phyloP scores from a whole-genome alignment of 2,329 filamentous ascomycete genomes.

The Magnaporthales sp. region DNA sequence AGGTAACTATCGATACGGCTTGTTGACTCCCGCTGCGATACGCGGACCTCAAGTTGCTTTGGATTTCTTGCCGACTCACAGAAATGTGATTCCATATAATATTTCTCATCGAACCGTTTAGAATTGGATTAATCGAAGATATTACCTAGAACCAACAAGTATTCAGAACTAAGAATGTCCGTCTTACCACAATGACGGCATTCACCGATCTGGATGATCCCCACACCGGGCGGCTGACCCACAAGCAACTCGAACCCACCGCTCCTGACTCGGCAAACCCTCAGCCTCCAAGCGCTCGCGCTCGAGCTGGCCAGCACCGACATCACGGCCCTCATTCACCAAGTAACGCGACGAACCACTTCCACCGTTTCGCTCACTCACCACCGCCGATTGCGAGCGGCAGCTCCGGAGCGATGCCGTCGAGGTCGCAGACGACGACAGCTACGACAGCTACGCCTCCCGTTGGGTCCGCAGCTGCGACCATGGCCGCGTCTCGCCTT shows the following conservation, averaged over 20 bases:
- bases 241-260: slow-evolving; percentile 3
- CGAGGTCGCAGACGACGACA: slow-evolving; percentile 1
- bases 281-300: background rate
- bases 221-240: slow-evolving; percentile 7
- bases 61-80: too few relatives aligned
- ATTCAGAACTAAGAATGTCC: too few relatives aligned
- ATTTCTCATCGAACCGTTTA: background rate
- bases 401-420: slow-evolving; percentile 8
- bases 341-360: background rate
- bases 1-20: background rate
- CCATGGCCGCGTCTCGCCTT: background rate
- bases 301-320: slow-evolving; percentile 5
- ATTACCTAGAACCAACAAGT: too few relatives aligned
- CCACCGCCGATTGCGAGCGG: slow-evolving; percentile 3
- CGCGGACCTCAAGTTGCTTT: background rate
- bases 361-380: slow-evolving; percentile 3
- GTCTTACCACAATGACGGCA: slow-evolving; percentile 8
- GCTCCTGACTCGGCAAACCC: slow-evolving; percentile 5
- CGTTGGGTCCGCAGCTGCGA: background rate
- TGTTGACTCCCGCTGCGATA: background rate
- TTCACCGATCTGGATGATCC: slow-evolving; percentile 8
- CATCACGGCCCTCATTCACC: slow-evolving; percentile 1
- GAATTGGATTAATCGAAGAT: background rate
- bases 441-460: background rate
- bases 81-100: background rate